phyloP scores from a whole-genome alignment of 2,329 filamentous ascomycete genomes.

The Lachnellula cervina region DNA sequence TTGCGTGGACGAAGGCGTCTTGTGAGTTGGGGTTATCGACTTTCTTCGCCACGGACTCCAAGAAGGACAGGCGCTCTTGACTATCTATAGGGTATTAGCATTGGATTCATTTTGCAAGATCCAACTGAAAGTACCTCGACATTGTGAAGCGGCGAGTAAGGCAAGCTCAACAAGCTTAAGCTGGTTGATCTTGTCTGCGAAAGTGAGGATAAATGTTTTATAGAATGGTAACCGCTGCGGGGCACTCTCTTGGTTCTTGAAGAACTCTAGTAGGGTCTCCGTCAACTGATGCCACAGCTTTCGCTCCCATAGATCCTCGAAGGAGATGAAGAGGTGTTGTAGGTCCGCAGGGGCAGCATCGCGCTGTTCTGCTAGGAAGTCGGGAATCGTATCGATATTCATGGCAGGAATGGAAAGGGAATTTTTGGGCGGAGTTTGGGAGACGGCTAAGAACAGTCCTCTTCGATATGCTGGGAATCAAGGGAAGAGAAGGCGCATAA shows the following conservation, averaged over 20 bases:
- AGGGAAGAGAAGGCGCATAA: not conserved
- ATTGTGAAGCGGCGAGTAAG: slow-evolving; percentile 80
- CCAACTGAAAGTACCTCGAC: slow-evolving; percentile 53
- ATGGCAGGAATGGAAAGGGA: slow-evolving; percentile 43
- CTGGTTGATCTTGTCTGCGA: slow-evolving; percentile 98
- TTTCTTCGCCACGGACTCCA: slow-evolving; percentile 76
- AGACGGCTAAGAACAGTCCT: not conserved
- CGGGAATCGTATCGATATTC: slow-evolving; percentile 82
- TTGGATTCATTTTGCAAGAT: not conserved
- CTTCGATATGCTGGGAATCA: not conserved
- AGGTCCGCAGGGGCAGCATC: slow-evolving; percentile 83
- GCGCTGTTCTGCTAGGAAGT: slow-evolving; percentile 88
- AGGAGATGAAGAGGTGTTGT: slow-evolving; percentile 80
- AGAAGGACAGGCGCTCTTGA: slow-evolving; percentile 78
- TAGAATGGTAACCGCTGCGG: slow-evolving; percentile 85
- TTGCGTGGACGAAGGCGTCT: slow-evolving; percentile 93
- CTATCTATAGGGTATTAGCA: slow-evolving; percentile 56
- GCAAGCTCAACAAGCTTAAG: slow-evolving; percentile 92
- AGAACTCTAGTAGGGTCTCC: slow-evolving; percentile 81
- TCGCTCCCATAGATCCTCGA: slow-evolving; percentile 96
- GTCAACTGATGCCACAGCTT: slow-evolving; percentile 99
- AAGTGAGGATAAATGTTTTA: slow-evolving; percentile 91
- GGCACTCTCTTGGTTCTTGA: slow-evolving; percentile 74
- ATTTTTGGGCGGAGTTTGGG: not conserved
- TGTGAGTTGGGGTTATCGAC: slow-evolving; percentile 90